phyloP scores from a whole-genome alignment of 306 rosid genomes.

The Vicia villosa region DNA sequence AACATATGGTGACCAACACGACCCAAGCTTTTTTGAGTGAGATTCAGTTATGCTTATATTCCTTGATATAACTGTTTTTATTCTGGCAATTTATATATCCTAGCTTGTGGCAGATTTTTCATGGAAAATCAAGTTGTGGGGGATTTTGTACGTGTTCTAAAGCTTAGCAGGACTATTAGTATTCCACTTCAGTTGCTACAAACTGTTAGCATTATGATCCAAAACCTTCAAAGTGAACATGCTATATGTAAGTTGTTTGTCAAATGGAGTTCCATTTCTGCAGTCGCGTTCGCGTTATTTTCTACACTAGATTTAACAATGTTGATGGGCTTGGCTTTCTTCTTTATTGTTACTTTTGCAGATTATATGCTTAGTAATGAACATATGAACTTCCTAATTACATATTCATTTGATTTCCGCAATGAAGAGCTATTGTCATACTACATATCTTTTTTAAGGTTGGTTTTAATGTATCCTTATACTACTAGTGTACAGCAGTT shows the following conservation, averaged over 20 bases:
- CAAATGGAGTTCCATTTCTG: constrained; percentile 34
- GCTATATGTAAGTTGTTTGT: constrained; percentile 78
- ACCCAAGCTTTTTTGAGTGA: constrained; percentile 80
- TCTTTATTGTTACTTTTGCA: constrained; percentile 44
- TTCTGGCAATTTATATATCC: constrained; percentile 32
- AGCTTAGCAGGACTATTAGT: constrained; percentile 58
- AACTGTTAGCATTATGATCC: constrained; percentile 87
- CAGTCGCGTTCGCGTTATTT: too few species aligned
- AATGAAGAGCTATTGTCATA: constrained; percentile 78
- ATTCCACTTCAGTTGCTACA: constrained; percentile 84
- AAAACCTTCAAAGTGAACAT: constrained; percentile 80
- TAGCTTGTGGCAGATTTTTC: constrained; percentile 67
- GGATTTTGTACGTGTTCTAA: constrained; percentile 73
- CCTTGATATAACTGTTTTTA: constrained; percentile 34
- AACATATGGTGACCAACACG: constrained; percentile 92
- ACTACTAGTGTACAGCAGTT: constrained; percentile 4
- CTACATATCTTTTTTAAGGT: constrained; percentile 92
- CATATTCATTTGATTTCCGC: constrained; percentile 72
- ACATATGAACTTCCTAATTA: constrained; percentile 73
- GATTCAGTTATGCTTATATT: constrained; percentile 41
- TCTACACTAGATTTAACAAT: constrained; percentile 13
- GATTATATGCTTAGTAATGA: constrained; percentile 88
- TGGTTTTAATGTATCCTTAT: constrained; percentile 38
- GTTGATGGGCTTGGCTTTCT: constrained; percentile 14
- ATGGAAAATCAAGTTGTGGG: constrained; percentile 95